A percentile compares a stretch with the other conserved stretches of the same genome.
phyloP scores from a whole-genome alignment of 1,284 basidiomycete genomes.

The Leccinum subrobustum region DNA sequence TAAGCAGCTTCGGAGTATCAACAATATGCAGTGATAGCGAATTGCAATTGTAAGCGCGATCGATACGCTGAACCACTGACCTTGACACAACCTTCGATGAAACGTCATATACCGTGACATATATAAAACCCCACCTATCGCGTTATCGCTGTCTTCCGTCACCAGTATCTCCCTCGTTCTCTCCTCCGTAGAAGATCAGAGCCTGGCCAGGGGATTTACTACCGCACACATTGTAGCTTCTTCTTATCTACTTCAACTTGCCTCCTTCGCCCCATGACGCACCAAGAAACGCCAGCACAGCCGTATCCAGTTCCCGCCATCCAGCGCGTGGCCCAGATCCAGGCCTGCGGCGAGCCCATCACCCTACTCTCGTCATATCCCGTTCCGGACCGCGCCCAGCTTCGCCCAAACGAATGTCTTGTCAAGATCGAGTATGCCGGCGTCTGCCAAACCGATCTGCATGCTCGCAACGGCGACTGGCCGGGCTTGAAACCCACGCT shows the following conservation, averaged over 20 bases:
- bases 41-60: too few species aligned
- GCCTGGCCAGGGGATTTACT: neutral
- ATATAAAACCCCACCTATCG: too few species aligned
- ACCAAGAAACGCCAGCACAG: neutral
- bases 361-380: slow-evolving; percentile 40
- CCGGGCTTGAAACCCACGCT: slow-evolving; percentile 39
- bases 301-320: slow-evolving; percentile 37
- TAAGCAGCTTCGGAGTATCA: too few species aligned
- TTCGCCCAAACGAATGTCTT: slow-evolving; percentile 65
- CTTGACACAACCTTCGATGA: too few species aligned
- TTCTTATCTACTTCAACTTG: neutral
- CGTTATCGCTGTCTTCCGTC: too few species aligned
- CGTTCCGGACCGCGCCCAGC: slow-evolving; percentile 55
- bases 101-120: too few species aligned
- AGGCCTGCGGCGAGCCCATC: slow-evolving; percentile 35
- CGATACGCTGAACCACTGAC: neutral
- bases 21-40: too few species aligned
- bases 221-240: too few species aligned
- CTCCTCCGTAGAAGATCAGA: neutral
- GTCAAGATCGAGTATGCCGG: slow-evolving; percentile 66
- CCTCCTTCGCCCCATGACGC: too few species aligned
- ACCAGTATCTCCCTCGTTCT: too few species aligned
- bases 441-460: slow-evolving; percentile 67
- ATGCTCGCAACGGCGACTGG: slow-evolving; percentile 60
- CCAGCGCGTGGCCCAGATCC: slow-evolving; percentile 51